Conservation (phyloP, 192 early-diverging fungal genomes). For the Backusella sp. region DNA sequence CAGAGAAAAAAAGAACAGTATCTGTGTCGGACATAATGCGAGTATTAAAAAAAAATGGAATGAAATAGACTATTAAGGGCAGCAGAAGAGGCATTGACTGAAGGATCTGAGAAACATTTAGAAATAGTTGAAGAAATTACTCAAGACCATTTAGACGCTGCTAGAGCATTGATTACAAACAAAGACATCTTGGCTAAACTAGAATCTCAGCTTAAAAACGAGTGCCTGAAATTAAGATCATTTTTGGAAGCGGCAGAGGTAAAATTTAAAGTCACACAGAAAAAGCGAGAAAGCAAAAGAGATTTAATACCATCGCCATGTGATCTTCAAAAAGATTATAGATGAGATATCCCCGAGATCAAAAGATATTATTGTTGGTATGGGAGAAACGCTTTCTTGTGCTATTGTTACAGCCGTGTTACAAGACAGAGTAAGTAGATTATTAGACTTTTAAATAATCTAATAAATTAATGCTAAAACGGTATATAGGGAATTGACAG, state of each 20-base stretch:
- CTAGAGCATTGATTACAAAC: conserved; percentile 46
- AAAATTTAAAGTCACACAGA: neutral
- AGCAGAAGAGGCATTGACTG: conserved; percentile 27
- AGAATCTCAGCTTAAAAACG: conserved; percentile 58
- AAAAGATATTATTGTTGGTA: conserved; percentile 84
- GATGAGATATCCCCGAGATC: conserved; percentile 92
- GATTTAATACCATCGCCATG: neutral
- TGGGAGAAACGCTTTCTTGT: conserved; percentile 87
- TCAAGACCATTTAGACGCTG: conserved; percentile 66
- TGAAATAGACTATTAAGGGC: conserved; percentile 43
- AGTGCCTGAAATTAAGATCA: conserved; percentile 67
- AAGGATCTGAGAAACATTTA: conserved; percentile 44
- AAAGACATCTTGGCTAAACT: conserved; percentile 41
- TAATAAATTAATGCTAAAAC: neutral
- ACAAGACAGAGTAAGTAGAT: conserved; percentile 39
- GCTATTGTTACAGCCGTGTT: conserved; percentile 76
- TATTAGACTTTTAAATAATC: neutral
- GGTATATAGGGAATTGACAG: conserved; percentile 67
- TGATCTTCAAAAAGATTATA: conserved; percentile 55
- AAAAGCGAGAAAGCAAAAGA: neutral
- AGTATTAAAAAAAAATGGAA: neutral
- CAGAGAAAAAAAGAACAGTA: neutral
- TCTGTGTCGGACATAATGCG: neutral
- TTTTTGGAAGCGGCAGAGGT: conserved; percentile 86
- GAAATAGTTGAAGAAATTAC: conserved; percentile 79